Evolutionary conservation across 495 filamentous ascomycete species (phyloP), one percentile per base, ranked within the genome.

Genomic region (Hyphodiscus hymeniophilus): DNA sequence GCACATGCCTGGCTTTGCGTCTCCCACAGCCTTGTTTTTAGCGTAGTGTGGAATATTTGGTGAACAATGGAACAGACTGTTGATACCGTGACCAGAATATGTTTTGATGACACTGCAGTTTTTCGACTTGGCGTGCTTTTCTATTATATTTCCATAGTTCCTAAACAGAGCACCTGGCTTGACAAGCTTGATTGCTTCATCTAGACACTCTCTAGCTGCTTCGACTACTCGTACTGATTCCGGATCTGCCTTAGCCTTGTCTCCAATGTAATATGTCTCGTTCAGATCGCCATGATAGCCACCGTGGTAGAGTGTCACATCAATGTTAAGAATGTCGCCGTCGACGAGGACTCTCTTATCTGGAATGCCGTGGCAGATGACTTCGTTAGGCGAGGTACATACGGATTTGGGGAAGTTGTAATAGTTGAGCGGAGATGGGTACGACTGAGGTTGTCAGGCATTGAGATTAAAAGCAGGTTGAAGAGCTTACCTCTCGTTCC

Each of bases 371-470:
- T 94, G 88, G 67, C 88, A 94, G 60, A 99, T 97, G 47, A 94
- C 83, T 67, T 99, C 92, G 70, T 99, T 99, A 50, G 85, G 61
- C 2, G 89, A 95, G 1, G 89, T 97, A 66, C 92, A 99, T 38
- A 96, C 82, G 1, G 92, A 99, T 72, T 99, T 99, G 47, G 92
- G 92, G 71, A 96, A 99, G 63, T 88, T 73, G 72, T 82, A 80
- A 64, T 99, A 99, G 70, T 99, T 99, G 7, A 99, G 68, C 1
- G 91, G 88, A 0, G 92, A 99, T 0, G 92, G 92, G 58, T 99
- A 99, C 11, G 89, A 85, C 92, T 97, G 43, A n/a, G 24, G 3
- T n/a, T 7, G 48, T 60, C 26, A 54, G 47, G n/a, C 17, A 7
- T 4, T 22, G n/a, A 3, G 17, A 2, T 10, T 6, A 8, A 22